Base-by-base conservation (phyloP, 441 rosid genomes). In the Capsella rubella region DNA sequence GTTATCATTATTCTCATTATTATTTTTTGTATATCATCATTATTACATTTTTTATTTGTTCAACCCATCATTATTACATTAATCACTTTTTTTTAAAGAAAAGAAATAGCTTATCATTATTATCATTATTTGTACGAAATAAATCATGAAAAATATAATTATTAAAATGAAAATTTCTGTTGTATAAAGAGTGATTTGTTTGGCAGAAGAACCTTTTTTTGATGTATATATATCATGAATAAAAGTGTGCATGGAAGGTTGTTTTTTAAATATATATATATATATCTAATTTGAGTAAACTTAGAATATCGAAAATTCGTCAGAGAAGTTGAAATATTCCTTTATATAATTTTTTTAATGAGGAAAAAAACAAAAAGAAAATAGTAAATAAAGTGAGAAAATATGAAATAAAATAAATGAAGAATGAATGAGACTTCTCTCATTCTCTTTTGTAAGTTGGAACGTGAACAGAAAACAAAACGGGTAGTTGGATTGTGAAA, bases 401-500 rank as follows among this genome's bases (percentile, higher is more conserved):
- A 51, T 47, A 13, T 14, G 54, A 18, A 69, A 35, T 58, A 49
- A 70, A 70, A 58, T n/a, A 34, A 58, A 47, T 35, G 49, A 35
- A 39, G 46, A 68, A 60, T 69, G n/a, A 74, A 68, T 8, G 18
- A 68, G 57, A 62, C 31, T 76, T 47, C 40, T 47, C 31, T 49
- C 71, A 64, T 76, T 76, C 72, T 76, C 61, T 56, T 56, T 29
- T 70, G 79, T 70, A 70, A 76, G 75, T 76, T 76, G 76, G 80
- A 77, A 77, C 72, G 52, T 71, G 80, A 65, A 71, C 67, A 71
- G 63, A 77, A 64, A 21, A 21, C 25, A 21, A 21, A 21, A 21
- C 25, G 63, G 76, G 72, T 77, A 1, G 80, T 71, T 77, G 68
- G 72, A 64, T 77, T 77, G 72, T 77, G 57, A 77, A 77, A 77